Conservation (phyloP, 768 basidiomycete genomes). For the Trametes punicea region DNA sequence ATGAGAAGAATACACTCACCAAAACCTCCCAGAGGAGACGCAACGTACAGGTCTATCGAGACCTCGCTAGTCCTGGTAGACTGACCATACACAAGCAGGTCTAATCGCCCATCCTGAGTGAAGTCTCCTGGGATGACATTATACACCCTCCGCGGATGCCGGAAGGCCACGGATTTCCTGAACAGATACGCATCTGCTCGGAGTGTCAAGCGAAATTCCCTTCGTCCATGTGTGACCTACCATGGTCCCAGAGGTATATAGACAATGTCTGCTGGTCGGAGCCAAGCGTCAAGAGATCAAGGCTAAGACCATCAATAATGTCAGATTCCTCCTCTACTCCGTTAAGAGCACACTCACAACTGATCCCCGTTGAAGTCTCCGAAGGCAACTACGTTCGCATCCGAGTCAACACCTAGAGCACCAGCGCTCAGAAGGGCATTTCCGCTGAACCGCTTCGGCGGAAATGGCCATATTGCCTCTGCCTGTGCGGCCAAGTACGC, state of each 20-base stretch:
- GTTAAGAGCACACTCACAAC: conserved; percentile 53
- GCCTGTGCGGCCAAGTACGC: neutral
- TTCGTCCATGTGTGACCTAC: too few species aligned
- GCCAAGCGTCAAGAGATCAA: conserved; percentile 77
- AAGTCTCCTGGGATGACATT: conserved; percentile 95
- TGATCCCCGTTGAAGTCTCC: conserved; percentile 98
- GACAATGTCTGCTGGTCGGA: conserved; percentile 75
- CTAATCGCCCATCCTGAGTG: conserved; percentile 87
- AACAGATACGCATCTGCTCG: conserved; percentile 62
- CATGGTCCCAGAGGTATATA: conserved; percentile 80
- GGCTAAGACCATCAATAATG: conserved; percentile 36
- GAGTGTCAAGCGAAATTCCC: too few species aligned
- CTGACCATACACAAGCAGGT: conserved; percentile 84
- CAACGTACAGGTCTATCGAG: conserved; percentile 69
- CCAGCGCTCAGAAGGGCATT: conserved; percentile 82
- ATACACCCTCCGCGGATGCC: conserved; percentile 53
- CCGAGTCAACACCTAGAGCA: conserved; percentile 68
- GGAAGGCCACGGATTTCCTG: conserved; percentile 46
- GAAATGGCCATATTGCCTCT: conserved; percentile 73
- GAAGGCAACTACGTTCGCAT: conserved; percentile 77
- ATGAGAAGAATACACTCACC: conserved; percentile 39
- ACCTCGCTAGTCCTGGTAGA: conserved; percentile 46
- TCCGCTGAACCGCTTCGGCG: conserved; percentile 77
- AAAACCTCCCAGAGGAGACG: conserved; percentile 59
- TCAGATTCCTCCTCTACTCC: neutral